Evolutionary conservation across 306 rosid genomes (phyloP).

Genomic region (Casuarina cunninghamiana): DNA sequence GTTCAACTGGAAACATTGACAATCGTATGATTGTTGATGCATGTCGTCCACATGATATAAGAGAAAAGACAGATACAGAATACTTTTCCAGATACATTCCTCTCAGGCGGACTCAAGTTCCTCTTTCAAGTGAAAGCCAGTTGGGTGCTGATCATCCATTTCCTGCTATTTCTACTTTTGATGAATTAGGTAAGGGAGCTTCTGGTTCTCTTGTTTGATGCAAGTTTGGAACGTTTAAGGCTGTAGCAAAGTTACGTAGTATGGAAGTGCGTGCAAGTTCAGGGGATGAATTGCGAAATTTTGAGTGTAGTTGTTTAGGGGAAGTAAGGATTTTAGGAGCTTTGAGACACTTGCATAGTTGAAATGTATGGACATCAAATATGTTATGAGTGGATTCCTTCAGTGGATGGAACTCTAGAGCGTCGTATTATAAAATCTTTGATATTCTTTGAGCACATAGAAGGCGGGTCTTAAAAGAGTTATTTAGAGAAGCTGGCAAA

Average conservation of each 20-base stretch:
- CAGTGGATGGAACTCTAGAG: conserved; percentile 63
- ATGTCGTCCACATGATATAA: conserved; percentile 88
- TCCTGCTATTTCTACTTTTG: conserved; percentile 60
- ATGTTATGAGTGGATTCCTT: conserved; percentile 70
- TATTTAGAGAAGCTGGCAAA: conserved; percentile 64
- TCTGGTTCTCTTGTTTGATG: conserved; percentile 62
- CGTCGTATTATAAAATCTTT: conserved; percentile 63
- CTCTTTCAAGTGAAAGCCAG: conserved; percentile 39
- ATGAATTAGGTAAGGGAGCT: conserved; percentile 52
- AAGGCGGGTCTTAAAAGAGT: conserved; percentile 85
- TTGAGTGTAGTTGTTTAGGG: conserved; percentile 80
- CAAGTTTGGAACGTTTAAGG: conserved; percentile 76
- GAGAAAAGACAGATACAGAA: conserved; percentile 84
- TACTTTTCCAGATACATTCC: conserved; percentile 91
- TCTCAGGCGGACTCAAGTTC: conserved; percentile 54
- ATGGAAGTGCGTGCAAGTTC: conserved; percentile 54
- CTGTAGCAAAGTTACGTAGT: conserved; percentile 88
- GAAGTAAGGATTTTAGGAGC: conserved; percentile 89
- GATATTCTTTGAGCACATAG: conserved; percentile 76
- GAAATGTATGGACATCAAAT: conserved; percentile 94
- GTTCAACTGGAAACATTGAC: conserved; percentile 70
- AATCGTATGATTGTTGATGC: conserved; percentile 95
- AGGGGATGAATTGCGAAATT: conserved; percentile 57
- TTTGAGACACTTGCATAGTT: conserved; percentile 80
- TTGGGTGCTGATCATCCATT: conserved; percentile 49